Conservation (phyloP, 805 yeast genomes). For the Starmerella apicola region DNA sequence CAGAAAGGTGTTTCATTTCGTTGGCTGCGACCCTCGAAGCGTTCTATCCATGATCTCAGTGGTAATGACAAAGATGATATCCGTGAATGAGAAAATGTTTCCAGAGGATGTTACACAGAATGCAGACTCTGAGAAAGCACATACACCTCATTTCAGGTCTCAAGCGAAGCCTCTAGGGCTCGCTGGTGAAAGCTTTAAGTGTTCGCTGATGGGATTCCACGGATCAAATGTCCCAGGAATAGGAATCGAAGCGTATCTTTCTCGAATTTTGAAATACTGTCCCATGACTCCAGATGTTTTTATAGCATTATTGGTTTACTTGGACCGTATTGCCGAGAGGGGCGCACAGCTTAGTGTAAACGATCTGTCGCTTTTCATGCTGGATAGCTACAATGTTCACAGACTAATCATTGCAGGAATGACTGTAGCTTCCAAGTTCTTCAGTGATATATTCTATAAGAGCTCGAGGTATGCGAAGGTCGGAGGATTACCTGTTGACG, state of each 20-base stretch:
- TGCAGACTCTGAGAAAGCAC: slow-evolving; percentile 43
- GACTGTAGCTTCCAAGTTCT: slow-evolving; percentile 74
- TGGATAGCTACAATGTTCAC: slow-evolving; percentile 94
- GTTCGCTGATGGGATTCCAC: slow-evolving; percentile 67
- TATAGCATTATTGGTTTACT: slow-evolving; percentile 76
- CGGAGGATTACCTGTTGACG: slow-evolving; percentile 54
- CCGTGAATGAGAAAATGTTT: no score
- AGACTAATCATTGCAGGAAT: slow-evolving; percentile 87
- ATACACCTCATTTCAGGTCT: slow-evolving; percentile 12
- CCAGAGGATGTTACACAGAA: slow-evolving; percentile 41
- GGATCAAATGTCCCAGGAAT: slow-evolving; percentile 97
- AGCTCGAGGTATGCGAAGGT: slow-evolving; percentile 90
- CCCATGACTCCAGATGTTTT: slow-evolving; percentile 98
- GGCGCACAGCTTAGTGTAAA: slow-evolving; percentile 24
- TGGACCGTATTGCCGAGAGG: slow-evolving; percentile 85
- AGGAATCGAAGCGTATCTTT: slow-evolving; percentile 73
- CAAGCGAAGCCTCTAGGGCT: slow-evolving; percentile 21
- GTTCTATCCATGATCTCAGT: slow-evolving; percentile 76
- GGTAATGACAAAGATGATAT: slow-evolving; percentile 71
- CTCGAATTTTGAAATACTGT: slow-evolving; percentile 87
- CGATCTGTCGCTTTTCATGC: slow-evolving; percentile 48
- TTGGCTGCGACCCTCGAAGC: slow-evolving; percentile 70
- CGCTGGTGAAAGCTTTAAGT: slow-evolving; percentile 20
- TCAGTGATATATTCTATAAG: slow-evolving; percentile 80
- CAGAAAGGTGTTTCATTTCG: slow-evolving; percentile 42